Conservation (phyloP, 345 rosid genomes). For the Pistacia vera region DNA sequence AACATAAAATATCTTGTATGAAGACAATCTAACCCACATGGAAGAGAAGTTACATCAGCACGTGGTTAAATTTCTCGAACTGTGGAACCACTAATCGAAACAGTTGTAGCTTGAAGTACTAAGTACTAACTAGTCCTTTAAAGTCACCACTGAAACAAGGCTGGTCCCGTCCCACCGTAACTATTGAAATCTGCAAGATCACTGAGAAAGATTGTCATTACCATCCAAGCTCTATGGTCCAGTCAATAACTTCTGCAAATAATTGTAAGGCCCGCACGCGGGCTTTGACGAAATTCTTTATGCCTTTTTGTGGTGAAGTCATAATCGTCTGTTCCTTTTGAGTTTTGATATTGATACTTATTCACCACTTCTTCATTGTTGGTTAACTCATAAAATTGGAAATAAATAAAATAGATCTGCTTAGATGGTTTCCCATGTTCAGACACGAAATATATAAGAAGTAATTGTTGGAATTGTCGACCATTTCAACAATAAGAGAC, state of each 20-base stretch:
- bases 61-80: neutral
- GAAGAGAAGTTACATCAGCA: no score
- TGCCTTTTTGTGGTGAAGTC: neutral
- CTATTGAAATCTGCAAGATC: neutral
- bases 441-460: no score
- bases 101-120: neutral
- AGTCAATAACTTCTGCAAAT: constrained; percentile 6
- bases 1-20: no score
- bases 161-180: constrained; percentile 22
- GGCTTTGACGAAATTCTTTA: constrained; percentile 6
- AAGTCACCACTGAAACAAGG: neutral
- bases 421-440: neutral
- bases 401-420: neutral
- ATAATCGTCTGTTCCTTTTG: neutral
- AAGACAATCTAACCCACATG: no score
- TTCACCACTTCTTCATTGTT: neutral
- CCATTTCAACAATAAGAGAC: no score
- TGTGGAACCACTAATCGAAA: neutral
- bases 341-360: neutral
- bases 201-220: neutral
- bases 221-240: neutral
- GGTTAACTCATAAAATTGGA: neutral
- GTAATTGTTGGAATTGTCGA: no score
- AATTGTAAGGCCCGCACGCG: neutral
- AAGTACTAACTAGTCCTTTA: neutral